A percentile compares a stretch with the other conserved stretches of the same genome.
Conservation (phyloP, 1,284 basidiomycete genomes). For the Ustilago loliicola region DNA sequence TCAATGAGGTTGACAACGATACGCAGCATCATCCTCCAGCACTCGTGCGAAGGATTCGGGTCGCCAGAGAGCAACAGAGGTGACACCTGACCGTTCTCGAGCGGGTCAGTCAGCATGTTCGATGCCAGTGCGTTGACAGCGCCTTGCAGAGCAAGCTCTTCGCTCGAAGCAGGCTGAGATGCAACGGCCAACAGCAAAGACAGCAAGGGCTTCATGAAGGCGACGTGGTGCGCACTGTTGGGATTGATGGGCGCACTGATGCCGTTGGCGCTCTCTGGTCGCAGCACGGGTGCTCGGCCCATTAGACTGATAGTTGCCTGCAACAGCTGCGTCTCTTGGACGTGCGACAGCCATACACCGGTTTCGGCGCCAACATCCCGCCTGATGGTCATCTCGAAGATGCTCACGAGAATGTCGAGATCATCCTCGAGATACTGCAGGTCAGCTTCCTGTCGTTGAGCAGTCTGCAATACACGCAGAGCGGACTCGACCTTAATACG, state of each 20-base stretch:
- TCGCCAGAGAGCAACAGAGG: slow-evolving; percentile 78
- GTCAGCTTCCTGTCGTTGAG: slow-evolving; percentile 75
- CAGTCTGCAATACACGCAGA: slow-evolving; percentile 70
- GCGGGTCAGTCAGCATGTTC: slow-evolving; percentile 81
- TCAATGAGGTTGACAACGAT: slow-evolving; percentile 81
- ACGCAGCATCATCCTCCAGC: slow-evolving; percentile 87
- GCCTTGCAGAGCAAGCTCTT: slow-evolving; percentile 86
- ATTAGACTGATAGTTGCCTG: slow-evolving; percentile 82
- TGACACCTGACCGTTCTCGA: slow-evolving; percentile 82
- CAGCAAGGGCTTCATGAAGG: slow-evolving; percentile 75
- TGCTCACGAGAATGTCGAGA: slow-evolving; percentile 82
- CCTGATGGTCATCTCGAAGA: slow-evolving; percentile 83
- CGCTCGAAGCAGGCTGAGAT: slow-evolving; percentile 80
- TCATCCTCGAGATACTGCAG: slow-evolving; percentile 77
- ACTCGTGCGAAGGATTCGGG: slow-evolving; percentile 81
- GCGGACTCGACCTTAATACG: slow-evolving; percentile 78
- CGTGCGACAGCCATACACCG: slow-evolving; percentile 83
- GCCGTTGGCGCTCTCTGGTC: slow-evolving; percentile 27
- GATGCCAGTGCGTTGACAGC: slow-evolving; percentile 84
- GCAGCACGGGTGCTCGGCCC: slow-evolving; percentile 73
- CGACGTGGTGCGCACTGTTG: slow-evolving; percentile 40
- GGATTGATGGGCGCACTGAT: slow-evolving; percentile 23
- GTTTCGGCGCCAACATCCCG: slow-evolving; percentile 76
- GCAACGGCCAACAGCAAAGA: slow-evolving; percentile 89
- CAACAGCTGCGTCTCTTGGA: slow-evolving; percentile 85